A percentile compares a stretch with the other conserved stretches of the same genome.
Evolutionary conservation across 202 grass and related monocot genomes (phyloP).

Genomic region (Eragrostis tef): DNA sequence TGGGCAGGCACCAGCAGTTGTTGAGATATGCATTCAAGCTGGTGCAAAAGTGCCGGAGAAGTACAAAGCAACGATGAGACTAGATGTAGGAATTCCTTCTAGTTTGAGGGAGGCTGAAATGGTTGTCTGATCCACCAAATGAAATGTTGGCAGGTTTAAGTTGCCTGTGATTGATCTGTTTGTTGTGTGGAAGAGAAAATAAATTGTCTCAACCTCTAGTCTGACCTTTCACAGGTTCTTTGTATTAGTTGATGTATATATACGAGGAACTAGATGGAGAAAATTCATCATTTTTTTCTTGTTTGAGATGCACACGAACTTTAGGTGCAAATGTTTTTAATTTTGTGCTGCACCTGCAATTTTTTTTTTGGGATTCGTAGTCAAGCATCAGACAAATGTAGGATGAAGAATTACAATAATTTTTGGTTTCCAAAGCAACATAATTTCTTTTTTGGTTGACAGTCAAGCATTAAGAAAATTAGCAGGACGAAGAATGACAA

Average conservation of each 20-base stretch:
- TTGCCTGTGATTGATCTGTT: background rate
- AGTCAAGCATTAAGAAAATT: no score
- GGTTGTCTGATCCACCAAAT: conserved; percentile 60
- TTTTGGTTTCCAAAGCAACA: conserved; percentile 22
- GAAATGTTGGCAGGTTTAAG: background rate
- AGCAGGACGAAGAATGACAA: background rate
- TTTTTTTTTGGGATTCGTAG: background rate
- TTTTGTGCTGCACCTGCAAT: background rate
- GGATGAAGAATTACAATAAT: background rate
- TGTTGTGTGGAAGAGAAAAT: background rate
- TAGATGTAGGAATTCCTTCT: conserved; percentile 82
- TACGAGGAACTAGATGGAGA: conserved; percentile 35
- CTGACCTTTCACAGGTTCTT: background rate
- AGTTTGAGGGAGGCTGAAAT: conserved; percentile 89
- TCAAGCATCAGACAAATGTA: background rate
- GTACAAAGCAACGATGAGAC: conserved; percentile 88
- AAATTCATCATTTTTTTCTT: background rate
- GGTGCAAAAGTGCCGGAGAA: conserved; percentile 73
- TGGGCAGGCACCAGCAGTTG: conserved; percentile 91
- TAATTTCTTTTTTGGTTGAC: no score
- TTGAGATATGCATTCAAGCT: conserved; percentile 77
- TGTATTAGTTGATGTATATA: conserved; percentile 38
- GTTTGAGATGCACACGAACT: background rate
- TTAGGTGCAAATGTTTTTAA: conserved; percentile 12
- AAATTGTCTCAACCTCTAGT: background rate